A percentile compares a stretch with the other conserved stretches of the same genome.
These are phyloP conservation scores for Penicillium corylophilum DNA, from an alignment of 2,329 filamentous ascomycete species.

Conservation along the genomic window DNA sequence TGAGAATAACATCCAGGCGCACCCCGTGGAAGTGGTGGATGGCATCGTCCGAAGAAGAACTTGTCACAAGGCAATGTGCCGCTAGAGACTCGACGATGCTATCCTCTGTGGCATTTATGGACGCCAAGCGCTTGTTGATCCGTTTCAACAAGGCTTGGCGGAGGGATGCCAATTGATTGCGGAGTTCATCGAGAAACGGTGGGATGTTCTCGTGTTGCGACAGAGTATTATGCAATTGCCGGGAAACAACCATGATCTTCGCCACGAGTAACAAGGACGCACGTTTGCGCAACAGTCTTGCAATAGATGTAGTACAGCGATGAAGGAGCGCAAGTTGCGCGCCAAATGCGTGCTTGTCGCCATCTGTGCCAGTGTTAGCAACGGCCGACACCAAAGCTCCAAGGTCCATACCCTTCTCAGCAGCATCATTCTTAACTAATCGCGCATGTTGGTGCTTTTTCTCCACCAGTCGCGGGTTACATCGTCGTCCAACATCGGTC, in stretches of 20 bases:
- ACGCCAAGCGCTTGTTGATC: slow-evolving; percentile 57
- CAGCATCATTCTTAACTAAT: slow-evolving; percentile 43
- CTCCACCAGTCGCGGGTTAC: slow-evolving; percentile 70
- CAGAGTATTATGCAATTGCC: slow-evolving; percentile 73
- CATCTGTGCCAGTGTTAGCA: slow-evolving; percentile 33
- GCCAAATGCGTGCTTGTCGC: slow-evolving; percentile 49
- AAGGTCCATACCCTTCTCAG: slow-evolving; percentile 32
- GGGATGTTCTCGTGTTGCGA: slow-evolving; percentile 51
- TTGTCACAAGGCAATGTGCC: slow-evolving; percentile 79
- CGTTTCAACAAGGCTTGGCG: slow-evolving; percentile 64
- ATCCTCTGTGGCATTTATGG: slow-evolving; percentile 43
- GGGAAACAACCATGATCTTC: slow-evolving; percentile 73
- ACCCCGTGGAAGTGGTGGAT: slow-evolving; percentile 75
- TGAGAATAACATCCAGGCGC: slow-evolving; percentile 66
- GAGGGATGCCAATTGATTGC: slow-evolving; percentile 62
- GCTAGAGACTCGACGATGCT: slow-evolving; percentile 70
- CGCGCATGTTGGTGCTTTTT: slow-evolving; percentile 62
- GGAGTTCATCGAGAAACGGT: slow-evolving; percentile 61
- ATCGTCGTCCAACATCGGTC: slow-evolving; percentile 69
- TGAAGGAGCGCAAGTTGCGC: slow-evolving; percentile 60
- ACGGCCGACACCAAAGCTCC: not conserved
- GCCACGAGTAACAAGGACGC: slow-evolving; percentile 57
- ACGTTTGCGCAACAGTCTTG: slow-evolving; percentile 53
- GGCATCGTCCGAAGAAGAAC: slow-evolving; percentile 74
- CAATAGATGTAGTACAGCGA: slow-evolving; percentile 54